Evolutionary conservation across 192 early-diverging fungal genomes (phyloP).

Genomic region (Phlyctochytrium bullatum): DNA sequence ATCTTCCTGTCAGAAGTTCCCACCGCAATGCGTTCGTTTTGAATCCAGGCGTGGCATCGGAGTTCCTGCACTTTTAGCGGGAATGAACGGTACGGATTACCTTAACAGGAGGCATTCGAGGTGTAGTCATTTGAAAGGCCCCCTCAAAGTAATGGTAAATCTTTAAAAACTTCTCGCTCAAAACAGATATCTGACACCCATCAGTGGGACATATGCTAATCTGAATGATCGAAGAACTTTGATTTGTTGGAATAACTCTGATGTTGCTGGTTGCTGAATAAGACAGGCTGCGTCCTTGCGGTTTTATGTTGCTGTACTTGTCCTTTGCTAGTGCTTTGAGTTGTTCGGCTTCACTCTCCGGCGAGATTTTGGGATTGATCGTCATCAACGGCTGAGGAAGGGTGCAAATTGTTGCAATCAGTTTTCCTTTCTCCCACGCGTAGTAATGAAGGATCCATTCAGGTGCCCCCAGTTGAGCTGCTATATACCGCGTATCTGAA

Average conservation of each 20-base stretch:
- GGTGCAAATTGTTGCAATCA: constrained; percentile 29
- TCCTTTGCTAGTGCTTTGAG: too few relatives aligned
- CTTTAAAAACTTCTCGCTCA: constrained; percentile 25
- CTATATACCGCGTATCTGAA: constrained; percentile 48
- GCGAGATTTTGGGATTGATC: constrained; percentile 7
- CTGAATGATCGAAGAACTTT: constrained; percentile 21
- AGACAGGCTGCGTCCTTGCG: too few relatives aligned
- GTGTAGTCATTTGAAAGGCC: constrained; percentile 11
- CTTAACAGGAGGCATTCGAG: background rate
- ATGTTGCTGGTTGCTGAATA: too few relatives aligned
- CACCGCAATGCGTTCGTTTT: constrained; percentile 32
- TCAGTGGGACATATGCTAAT: constrained; percentile 44
- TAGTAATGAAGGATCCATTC: constrained; percentile 52
- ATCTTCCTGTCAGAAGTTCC: constrained; percentile 33
- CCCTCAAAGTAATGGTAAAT: constrained; percentile 49
- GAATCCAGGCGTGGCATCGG: constrained; percentile 31
- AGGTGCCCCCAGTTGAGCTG: constrained; percentile 42
- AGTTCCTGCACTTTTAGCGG: constrained; percentile 11
- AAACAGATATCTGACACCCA: constrained; percentile 38
- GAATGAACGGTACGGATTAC: background rate
- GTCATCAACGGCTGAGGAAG: constrained; percentile 6
- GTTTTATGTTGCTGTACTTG: too few relatives aligned
- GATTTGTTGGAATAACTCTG: too few relatives aligned
- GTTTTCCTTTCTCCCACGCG: constrained; percentile 56
- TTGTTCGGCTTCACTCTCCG: background rate